phyloP scores from a whole-genome alignment of 306 rosid species.

The Casuarina equisetifolia region DNA sequence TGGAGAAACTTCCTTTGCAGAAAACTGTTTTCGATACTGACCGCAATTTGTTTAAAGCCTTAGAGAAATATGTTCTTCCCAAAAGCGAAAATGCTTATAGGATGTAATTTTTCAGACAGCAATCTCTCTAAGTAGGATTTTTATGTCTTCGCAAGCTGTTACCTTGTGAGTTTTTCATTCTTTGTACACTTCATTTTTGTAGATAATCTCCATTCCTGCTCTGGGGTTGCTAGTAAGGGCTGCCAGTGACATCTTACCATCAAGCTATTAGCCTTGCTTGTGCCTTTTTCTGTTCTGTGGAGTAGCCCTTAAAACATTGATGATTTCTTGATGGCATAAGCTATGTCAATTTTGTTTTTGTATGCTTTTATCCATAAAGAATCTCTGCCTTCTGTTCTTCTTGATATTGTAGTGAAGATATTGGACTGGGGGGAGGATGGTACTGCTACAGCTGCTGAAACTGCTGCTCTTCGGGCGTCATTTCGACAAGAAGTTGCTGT shows the following conservation, averaged over 20 bases:
- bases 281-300: background rate
- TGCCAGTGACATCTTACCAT: background rate
- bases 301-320: background rate
- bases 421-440: slow-evolving; percentile 58
- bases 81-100: background rate
- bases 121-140: background rate
- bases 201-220: background rate
- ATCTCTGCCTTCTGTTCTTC: slow-evolving; percentile 11
- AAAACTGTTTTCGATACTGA: background rate
- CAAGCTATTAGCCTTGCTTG: too few relatives aligned
- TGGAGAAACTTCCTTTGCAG: background rate
- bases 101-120: background rate
- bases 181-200: background rate
- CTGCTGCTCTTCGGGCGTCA: slow-evolving; percentile 41
- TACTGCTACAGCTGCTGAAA: slow-evolving; percentile 46
- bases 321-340: background rate
- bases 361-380: background rate
- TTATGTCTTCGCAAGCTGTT: background rate
- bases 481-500: slow-evolving; percentile 63
- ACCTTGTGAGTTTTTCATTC: background rate
- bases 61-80: background rate
- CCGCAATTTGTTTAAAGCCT: background rate
- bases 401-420: slow-evolving; percentile 46
- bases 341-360: background rate
- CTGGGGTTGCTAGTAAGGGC: background rate